Conservation (phyloP, 1,284 basidiomycete species). For the Papiliotrema laurentii region DNA sequence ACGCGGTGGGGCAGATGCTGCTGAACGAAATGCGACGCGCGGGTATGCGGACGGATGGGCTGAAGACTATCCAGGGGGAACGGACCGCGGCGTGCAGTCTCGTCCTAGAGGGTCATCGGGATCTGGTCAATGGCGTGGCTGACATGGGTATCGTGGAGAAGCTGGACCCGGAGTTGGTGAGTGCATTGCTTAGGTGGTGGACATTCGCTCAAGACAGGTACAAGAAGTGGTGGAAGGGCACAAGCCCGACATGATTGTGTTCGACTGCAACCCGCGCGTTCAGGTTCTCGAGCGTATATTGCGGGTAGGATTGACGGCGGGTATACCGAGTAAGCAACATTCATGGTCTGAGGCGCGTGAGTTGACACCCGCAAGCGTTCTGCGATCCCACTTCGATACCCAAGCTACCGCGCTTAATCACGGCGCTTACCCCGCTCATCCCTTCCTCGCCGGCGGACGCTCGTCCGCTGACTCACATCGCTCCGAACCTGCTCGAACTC, state of each 20-base stretch:
- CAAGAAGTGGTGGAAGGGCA: conserved; percentile 11
- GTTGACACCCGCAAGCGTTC: conserved; percentile 37
- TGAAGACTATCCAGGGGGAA: conserved; percentile 49
- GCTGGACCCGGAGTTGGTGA: conserved; percentile 54
- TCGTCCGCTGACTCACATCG: conserved; percentile 58
- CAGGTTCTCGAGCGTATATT: conserved; percentile 57
- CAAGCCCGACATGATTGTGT: conserved; percentile 61
- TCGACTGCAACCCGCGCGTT: conserved; percentile 76
- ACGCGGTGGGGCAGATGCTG: conserved; percentile 66
- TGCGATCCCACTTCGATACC: conserved; percentile 77
- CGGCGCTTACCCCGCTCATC: conserved; percentile 55
- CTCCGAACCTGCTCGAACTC: conserved; percentile 77
- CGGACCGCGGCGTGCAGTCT: conserved; percentile 58
- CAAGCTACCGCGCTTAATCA: conserved; percentile 69
- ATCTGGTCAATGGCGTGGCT: conserved; percentile 76
- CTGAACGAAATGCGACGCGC: conserved; percentile 55
- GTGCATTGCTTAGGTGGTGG: conserved; percentile 4
- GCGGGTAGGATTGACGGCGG: conserved; percentile 46
- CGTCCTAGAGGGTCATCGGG: conserved; percentile 67
- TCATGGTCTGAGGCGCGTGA: conserved; percentile 3
- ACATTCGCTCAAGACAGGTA: conserved; percentile 8
- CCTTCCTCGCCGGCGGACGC: conserved; percentile 14
- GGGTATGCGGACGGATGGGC: conserved; percentile 79
- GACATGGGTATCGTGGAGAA: conserved; percentile 76
- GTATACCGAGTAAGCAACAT: conserved; percentile 55